Conservation (phyloP, 371 early-diverging fungal genomes). For the Enteropsectra breve region DNA sequence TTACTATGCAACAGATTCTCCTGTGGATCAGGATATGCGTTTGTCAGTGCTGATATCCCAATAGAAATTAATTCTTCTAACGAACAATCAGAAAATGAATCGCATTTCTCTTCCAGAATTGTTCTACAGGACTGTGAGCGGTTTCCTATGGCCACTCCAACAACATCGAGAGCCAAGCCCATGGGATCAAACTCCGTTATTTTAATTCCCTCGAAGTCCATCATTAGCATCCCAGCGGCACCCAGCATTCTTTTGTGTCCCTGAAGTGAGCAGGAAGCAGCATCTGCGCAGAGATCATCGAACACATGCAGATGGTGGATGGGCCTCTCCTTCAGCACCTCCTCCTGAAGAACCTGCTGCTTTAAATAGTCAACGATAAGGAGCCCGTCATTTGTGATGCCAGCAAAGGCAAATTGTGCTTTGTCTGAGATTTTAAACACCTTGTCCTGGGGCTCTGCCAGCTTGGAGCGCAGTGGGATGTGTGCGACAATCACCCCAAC, state of each 20-base stretch:
- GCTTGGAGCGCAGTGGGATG: slow-evolving; percentile 40
- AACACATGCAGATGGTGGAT: slow-evolving; percentile 47
- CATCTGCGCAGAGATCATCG: slow-evolving; percentile 42
- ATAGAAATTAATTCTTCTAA: slow-evolving; percentile 45
- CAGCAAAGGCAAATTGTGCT: slow-evolving; percentile 57
- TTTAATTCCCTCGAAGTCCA: slow-evolving; percentile 47
- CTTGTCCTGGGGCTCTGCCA: slow-evolving; percentile 46
- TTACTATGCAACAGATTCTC: slow-evolving; percentile 18
- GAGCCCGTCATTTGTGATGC: slow-evolving; percentile 60
- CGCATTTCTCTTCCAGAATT: slow-evolving; percentile 50
- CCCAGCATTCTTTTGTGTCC: slow-evolving; percentile 51
- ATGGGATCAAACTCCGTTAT: slow-evolving; percentile 55
- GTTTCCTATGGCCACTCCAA: slow-evolving; percentile 55
- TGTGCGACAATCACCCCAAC: slow-evolving; percentile 54
- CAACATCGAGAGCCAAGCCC: slow-evolving; percentile 37
- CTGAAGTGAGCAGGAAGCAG: slow-evolving; percentile 26
- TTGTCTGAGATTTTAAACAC: slow-evolving; percentile 45
- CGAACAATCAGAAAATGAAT: slow-evolving; percentile 26
- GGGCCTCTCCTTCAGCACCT: slow-evolving; percentile 39
- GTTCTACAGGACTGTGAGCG: slow-evolving; percentile 60
- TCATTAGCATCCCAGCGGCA: slow-evolving; percentile 48
- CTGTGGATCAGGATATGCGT: slow-evolving; percentile 51
- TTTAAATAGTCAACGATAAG: slow-evolving; percentile 54
- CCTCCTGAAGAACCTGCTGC: slow-evolving; percentile 42
- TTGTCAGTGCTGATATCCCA: slow-evolving; percentile 54